Evolutionary conservation across 2,329 filamentous ascomycete genomes (phyloP), one percentile per base, ranked within the genome.

Genomic region (Paraconiothyrium brasiliense): DNA sequence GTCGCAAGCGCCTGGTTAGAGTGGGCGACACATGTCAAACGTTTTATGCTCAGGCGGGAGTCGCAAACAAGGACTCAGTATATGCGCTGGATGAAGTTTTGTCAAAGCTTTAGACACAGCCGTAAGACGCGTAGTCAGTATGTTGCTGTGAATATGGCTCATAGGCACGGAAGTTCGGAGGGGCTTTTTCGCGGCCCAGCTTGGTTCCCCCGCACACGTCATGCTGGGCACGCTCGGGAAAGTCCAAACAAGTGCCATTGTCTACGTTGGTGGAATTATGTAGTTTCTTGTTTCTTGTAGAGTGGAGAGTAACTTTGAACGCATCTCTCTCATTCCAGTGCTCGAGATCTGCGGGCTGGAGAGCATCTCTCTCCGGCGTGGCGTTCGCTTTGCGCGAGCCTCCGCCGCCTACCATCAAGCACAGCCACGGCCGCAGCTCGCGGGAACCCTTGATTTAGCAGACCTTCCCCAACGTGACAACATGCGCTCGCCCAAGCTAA

Each of bases 101-200:
- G 50, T 60, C 43, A 54, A 56, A 52, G 48, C 63, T 60, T 58
- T 62, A 16, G 65, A 63, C 66, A 72, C 70, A 72, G 71, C 72
- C 69, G 60, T 58, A 60, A 61, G 68, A 75, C 71, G 72, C 72
- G 72, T 75, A 72, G 54, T 74, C 71, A 64, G 66, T 56, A 60
- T 51, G 43, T 46, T 35, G 34, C 48, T 65, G 61, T 61, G 63
- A 57, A 66, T 67, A 59, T 65, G 67, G 64, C 54, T 63, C 61
- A 61, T 54, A 57, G 30, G 16, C 37, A 58, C 63, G 69, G 70
- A 66, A 56, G 55, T 49, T 64, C 64, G 67, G 67, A 65, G 61
- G 57, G 51, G 48, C 24, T 52, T 30, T 52, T 60, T 58, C 59
- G 27, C 47, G 48, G 54, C 60, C 52, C 48, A 64, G 59, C 60